A percentile compares a stretch with the other conserved stretches of the same genome.
Conservation (phyloP, 78 protist species). For the Neovahlkampfia damariscottae region DNA sequence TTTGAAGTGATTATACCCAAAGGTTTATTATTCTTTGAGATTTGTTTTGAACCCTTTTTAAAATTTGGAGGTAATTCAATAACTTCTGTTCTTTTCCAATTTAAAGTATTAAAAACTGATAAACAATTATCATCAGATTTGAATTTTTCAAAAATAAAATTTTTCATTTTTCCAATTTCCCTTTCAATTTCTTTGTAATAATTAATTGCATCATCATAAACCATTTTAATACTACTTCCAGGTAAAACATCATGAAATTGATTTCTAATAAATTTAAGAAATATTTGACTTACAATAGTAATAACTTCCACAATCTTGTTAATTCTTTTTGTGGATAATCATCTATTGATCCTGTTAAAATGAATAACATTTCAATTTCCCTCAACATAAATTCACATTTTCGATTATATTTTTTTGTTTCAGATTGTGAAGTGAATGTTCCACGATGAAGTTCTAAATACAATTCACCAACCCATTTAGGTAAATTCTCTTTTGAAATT, state of each 20-base stretch:
- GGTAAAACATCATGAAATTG: slow-evolving; percentile 77
- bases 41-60: not conserved
- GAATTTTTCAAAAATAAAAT: too few relatives aligned
- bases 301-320: not conserved
- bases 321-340: not conserved
- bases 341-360: not conserved
- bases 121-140: too few relatives aligned
- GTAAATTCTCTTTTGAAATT: not conserved
- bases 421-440: slow-evolving; percentile 56
- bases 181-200: not conserved
- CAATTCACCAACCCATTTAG: slow-evolving; percentile 22
- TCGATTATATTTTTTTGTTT: slow-evolving; percentile 40
- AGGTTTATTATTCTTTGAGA: not conserved
- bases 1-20: not conserved
- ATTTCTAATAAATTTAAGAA: not conserved
- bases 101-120: too few relatives aligned
- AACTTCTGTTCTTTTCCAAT: not conserved
- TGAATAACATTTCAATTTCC: slow-evolving; percentile 21
- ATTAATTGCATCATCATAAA: not conserved
- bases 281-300: not conserved
- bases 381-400: slow-evolving; percentile 35
- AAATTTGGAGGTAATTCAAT: not conserved
- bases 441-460: slow-evolving; percentile 75
- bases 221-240: slow-evolving; percentile 24
- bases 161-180: too few relatives aligned